These are phyloP conservation scores for Venustampulla echinocandica DNA, from an alignment of 495 filamentous ascomycete genomes.

Conservation along the genomic window DNA sequence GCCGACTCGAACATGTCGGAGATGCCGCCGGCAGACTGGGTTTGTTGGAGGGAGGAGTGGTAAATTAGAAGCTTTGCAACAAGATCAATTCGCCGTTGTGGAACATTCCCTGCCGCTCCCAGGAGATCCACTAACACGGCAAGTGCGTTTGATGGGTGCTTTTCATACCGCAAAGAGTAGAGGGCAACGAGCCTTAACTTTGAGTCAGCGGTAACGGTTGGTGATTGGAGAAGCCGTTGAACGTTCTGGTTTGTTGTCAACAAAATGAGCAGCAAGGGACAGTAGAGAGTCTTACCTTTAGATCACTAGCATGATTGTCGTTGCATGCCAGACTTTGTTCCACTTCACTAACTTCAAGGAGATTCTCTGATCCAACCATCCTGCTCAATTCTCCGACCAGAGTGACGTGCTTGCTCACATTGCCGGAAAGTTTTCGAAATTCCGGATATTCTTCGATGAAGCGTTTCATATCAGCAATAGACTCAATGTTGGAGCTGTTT, in stretches of 20 bases:
- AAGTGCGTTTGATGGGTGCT: constrained; percentile 69
- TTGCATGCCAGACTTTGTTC: constrained; percentile 96
- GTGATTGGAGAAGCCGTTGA: constrained; percentile 72
- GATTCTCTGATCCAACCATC: constrained; percentile 69
- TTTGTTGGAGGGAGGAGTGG: constrained; percentile 70
- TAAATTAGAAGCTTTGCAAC: constrained; percentile 74
- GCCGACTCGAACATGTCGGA: constrained; percentile 86
- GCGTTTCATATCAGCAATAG: constrained; percentile 96
- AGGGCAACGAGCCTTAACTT: constrained; percentile 85
- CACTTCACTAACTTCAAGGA: constrained; percentile 90
- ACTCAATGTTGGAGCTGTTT: constrained; percentile 88
- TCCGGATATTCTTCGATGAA: constrained; percentile 99
- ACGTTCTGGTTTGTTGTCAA: constrained; percentile 50
- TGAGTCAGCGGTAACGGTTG: constrained; percentile 61
- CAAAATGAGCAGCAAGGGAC: background rate
- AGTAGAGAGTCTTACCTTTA: constrained; percentile 51
- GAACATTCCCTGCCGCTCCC: constrained; percentile 62
- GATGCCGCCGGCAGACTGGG: constrained; percentile 61
- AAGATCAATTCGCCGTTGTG: constrained; percentile 61
- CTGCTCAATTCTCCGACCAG: constrained; percentile 88
- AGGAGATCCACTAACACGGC: constrained; percentile 80
- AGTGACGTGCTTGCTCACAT: constrained; percentile 97
- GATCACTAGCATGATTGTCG: constrained; percentile 80
- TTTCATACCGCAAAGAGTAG: constrained; percentile 87
- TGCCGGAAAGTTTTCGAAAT: constrained; percentile 91